Conservation (phyloP, 2,329 filamentous ascomycete species). For the Penicillium rolfsii region DNA sequence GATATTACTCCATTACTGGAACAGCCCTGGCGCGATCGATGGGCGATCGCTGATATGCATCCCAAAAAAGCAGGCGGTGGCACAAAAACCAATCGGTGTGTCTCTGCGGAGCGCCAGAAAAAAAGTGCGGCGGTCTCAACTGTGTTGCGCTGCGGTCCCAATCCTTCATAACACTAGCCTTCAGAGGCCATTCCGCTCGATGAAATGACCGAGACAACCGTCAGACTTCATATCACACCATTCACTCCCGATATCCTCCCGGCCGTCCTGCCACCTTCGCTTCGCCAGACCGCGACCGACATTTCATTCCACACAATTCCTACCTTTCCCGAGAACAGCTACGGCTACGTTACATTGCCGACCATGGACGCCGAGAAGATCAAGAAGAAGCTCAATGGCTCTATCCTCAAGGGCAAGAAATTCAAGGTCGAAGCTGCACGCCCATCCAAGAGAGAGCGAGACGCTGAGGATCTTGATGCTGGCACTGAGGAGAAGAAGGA, state of each 20-base stretch:
- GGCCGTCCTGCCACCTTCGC: conserved; percentile 69
- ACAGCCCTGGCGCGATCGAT: background rate
- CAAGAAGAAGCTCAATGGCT: conserved; percentile 86
- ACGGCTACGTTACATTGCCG: conserved; percentile 87
- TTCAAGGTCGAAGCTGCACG: conserved; percentile 81
- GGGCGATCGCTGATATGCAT: background rate
- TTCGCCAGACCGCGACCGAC: conserved; percentile 70
- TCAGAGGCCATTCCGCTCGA: background rate
- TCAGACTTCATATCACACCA: conserved; percentile 83
- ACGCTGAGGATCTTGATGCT: conserved; percentile 42
- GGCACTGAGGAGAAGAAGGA: conserved; percentile 47
- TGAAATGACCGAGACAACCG: conserved; percentile 41
- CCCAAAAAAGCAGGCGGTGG: background rate
- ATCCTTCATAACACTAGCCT: background rate
- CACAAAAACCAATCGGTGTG: conserved; percentile 2
- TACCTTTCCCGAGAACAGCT: conserved; percentile 86
- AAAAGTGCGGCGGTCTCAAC: conserved; percentile 4
- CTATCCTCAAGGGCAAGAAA: conserved; percentile 81
- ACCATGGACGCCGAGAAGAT: conserved; percentile 82
- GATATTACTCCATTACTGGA: background rate
- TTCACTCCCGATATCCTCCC: conserved; percentile 75
- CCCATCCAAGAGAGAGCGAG: conserved; percentile 59
- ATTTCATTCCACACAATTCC: conserved; percentile 86
- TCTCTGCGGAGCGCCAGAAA: conserved; percentile 5
- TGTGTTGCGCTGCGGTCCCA: background rate